phyloP scores from a whole-genome alignment of 2,329 filamentous ascomycete genomes.

The Colletotrichum salicis region DNA sequence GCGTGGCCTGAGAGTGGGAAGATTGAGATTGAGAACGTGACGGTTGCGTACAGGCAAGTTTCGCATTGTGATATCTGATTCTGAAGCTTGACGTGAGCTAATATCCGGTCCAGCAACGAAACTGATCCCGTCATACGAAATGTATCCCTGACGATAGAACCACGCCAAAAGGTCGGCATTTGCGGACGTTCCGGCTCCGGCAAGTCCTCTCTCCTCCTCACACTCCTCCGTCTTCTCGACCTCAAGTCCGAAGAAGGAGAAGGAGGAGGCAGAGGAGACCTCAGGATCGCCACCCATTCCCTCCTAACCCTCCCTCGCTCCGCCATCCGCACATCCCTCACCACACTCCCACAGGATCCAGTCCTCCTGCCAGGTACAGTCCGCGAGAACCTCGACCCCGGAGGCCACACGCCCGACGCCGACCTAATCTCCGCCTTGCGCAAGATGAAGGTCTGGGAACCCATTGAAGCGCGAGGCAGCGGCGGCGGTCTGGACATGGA shows the following conservation, averaged over 20 bases:
- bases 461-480: slow-evolving; percentile 45
- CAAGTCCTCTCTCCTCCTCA: slow-evolving; percentile 59
- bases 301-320: slow-evolving; percentile 53
- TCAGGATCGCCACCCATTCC: slow-evolving; percentile 57
- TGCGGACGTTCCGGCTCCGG: slow-evolving; percentile 65
- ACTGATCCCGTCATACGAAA: slow-evolving; percentile 31
- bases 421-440: slow-evolving; percentile 54
- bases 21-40: slow-evolving; percentile 43
- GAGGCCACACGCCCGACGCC: slow-evolving; percentile 45
- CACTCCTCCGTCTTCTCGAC: slow-evolving; percentile 60
- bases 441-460: slow-evolving; percentile 54
- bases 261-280: slow-evolving; percentile 37
- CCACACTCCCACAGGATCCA: slow-evolving; percentile 61
- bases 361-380: slow-evolving; percentile 57
- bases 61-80: slow-evolving; percentile 52
- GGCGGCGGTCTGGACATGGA: slow-evolving; percentile 48
- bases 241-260: slow-evolving; percentile 37
- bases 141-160: slow-evolving; percentile 38
- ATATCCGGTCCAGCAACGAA: slow-evolving; percentile 32
- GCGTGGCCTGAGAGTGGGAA: slow-evolving; percentile 43
- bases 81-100: slow-evolving; percentile 56
- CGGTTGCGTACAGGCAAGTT: slow-evolving; percentile 46
- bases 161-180: slow-evolving; percentile 60
- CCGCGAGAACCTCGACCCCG: slow-evolving; percentile 59
- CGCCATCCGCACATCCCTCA: slow-evolving; percentile 54